Conservation (phyloP, 2,329 filamentous ascomycete species). For the Clarireedia monteithiana region DNA sequence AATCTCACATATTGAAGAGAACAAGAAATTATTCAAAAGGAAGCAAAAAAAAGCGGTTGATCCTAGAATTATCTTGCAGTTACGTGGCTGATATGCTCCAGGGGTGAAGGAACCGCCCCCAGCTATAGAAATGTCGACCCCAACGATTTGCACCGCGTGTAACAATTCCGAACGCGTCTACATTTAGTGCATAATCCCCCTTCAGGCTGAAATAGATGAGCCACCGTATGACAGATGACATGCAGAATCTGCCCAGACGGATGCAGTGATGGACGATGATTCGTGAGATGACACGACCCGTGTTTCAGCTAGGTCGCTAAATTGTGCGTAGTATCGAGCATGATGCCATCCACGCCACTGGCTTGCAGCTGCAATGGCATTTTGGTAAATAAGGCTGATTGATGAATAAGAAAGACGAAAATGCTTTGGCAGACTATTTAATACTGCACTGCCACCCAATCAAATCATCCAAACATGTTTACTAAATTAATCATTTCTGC, state of each 20-base stretch:
- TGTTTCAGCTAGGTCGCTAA: not conserved
- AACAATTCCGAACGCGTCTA: not conserved
- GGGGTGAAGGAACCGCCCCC: not conserved
- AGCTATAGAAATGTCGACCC: not conserved
- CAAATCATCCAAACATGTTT: no score
- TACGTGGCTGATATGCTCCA: not conserved
- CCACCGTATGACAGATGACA: not conserved
- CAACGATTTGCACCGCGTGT: not conserved
- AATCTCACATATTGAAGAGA: not conserved
- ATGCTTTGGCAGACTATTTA: no score
- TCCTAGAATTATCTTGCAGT: not conserved
- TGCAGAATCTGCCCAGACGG: not conserved
- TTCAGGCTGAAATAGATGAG: not conserved
- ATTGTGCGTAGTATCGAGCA: not conserved
- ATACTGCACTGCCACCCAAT: no score
- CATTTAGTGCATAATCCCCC: conserved; percentile 2
- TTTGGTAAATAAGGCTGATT: not conserved
- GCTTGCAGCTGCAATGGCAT: not conserved
- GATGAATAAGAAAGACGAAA: not conserved
- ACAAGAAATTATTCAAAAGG: not conserved
- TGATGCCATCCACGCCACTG: not conserved
- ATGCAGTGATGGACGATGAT: not conserved
- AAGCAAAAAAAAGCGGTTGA: not conserved
- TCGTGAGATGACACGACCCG: not conserved
- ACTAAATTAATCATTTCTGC: no score